Evolutionary conservation across 805 yeast genomes (phyloP).

Genomic region (Hanseniaspora occidentalis): DNA sequence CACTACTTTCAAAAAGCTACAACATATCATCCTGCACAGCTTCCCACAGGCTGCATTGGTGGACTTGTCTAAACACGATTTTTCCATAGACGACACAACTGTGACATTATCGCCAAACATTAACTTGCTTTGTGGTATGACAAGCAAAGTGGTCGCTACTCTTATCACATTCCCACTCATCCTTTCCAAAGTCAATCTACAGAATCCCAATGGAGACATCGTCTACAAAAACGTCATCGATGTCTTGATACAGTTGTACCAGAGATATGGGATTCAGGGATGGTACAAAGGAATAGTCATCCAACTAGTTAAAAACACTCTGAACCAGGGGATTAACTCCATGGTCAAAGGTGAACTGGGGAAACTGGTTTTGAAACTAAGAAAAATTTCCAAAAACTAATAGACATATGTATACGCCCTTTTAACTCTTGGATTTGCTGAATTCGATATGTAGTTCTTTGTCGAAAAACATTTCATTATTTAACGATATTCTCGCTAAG

Average conservation of each 20-base stretch:
- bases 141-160: constrained; percentile 73
- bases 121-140: constrained; percentile 62
- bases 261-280: constrained; percentile 50
- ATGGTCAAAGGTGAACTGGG: constrained; percentile 65
- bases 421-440: constrained; percentile 16
- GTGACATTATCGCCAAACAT: constrained; percentile 42
- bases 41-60: constrained; percentile 20
- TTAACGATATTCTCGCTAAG: constrained; percentile 35
- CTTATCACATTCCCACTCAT: constrained; percentile 73
- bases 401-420: neutral
- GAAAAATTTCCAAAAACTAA: neutral
- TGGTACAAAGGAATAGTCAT: constrained; percentile 75
- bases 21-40: constrained; percentile 27
- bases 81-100: constrained; percentile 11
- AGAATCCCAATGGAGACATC: constrained; percentile 33
- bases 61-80: constrained; percentile 16
- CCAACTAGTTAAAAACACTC: constrained; percentile 66
- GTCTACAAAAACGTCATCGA: constrained; percentile 36
- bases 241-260: constrained; percentile 47
- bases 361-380: constrained; percentile 7
- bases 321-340: constrained; percentile 75
- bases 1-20: constrained; percentile 64
- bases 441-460: constrained; percentile 35
- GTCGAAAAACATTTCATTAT: constrained; percentile 39
- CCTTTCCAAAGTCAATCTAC: constrained; percentile 73